Base-by-base conservation (phyloP, 139 green algal genomes). In the Marvania coccoides region DNA sequence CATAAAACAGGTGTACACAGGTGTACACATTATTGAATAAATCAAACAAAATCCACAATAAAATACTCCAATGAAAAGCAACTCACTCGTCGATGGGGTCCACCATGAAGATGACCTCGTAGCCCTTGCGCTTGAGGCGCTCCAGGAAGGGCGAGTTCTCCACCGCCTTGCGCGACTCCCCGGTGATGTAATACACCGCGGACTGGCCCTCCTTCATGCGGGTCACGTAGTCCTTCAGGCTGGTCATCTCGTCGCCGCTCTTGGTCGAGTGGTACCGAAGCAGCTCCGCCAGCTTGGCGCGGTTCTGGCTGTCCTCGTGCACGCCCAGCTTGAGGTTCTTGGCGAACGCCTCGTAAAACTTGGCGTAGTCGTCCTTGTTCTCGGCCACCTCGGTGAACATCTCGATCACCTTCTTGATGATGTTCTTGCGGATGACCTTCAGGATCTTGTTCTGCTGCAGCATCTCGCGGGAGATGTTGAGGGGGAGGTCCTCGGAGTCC, bases 401-500 rank as follows among this genome's bases (percentile, higher is more conserved):
- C 67, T 80, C 73, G 15, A 80, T 68, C 45, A 69, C 95, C 92
- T 99, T 99, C 88, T 99, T 99, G 40, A 99, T 88, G 34, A 99
- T 91, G 85, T 99, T 99, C 91, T 99, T 99, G 64, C 86, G 85
- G 82, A 99, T 99, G 55, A 98, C 86, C 90, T 99, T 99, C 23
- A 99, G 85, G 68, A 99, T 99, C 87, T 99, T 99, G 89, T 99
- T 99, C 82, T 99, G 95, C 84, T 99, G 95, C 65, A 99, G 88
- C 80, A 87, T 99, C 84, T 99, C 95, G 66, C 95, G 93, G 2
- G 91, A 98, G 71, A 99, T 99, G 90, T 99, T 99, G 24, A 99
- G 84, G 6, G 95, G 95, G 65, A 99, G 81, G 76, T 99, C 95
- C 87, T 99, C 95, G 31, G 72, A 90, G 84, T 99, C 95, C 2